Evolutionary conservation across 2,329 filamentous ascomycete species (phyloP).

Genomic region (Penicillium freii): DNA sequence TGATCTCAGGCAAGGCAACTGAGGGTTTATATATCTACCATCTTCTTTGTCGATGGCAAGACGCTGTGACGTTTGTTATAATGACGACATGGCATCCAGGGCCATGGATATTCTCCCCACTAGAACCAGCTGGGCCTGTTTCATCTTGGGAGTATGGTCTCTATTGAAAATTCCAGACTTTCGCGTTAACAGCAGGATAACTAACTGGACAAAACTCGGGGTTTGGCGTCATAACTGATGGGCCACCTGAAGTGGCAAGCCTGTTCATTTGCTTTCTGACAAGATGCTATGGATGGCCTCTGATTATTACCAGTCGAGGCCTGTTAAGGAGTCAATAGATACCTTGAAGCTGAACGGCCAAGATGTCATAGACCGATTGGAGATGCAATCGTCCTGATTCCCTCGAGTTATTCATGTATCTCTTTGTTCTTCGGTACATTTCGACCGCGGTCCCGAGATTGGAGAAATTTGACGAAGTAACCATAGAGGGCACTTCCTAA

Average conservation of each 20-base stretch:
- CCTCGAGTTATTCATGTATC: not conserved
- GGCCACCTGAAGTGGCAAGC: conserved; percentile 1
- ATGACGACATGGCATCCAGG: conserved; percentile 21
- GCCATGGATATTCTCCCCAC: conserved; percentile 12
- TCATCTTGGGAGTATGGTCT: not conserved
- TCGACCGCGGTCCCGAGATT: not conserved
- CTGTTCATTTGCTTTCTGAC: not conserved
- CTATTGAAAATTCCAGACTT: not conserved
- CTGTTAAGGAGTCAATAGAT: not conserved
- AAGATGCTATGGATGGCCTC: not conserved
- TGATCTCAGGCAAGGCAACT: not conserved
- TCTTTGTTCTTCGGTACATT: not conserved
- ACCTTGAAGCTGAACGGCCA: not conserved
- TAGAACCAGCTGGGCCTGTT: not conserved
- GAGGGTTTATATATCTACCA: conserved; percentile 6
- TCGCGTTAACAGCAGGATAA: not conserved
- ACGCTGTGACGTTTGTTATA: conserved; percentile 17
- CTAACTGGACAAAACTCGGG: not conserved
- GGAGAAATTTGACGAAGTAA: not conserved
- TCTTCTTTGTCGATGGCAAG: conserved; percentile 4
- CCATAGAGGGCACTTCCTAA: not conserved
- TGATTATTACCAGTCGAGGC: not conserved
- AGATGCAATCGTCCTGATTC: not conserved
- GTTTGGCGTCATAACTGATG: conserved; percentile 7
- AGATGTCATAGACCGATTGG: conserved; percentile 5